Percentiles rank a stretch among this genome's conserved stretches.
These are phyloP conservation scores for Ophiostoma ips DNA, from an alignment of 2,329 filamentous ascomycete species.

Conservation along the genomic window DNA sequence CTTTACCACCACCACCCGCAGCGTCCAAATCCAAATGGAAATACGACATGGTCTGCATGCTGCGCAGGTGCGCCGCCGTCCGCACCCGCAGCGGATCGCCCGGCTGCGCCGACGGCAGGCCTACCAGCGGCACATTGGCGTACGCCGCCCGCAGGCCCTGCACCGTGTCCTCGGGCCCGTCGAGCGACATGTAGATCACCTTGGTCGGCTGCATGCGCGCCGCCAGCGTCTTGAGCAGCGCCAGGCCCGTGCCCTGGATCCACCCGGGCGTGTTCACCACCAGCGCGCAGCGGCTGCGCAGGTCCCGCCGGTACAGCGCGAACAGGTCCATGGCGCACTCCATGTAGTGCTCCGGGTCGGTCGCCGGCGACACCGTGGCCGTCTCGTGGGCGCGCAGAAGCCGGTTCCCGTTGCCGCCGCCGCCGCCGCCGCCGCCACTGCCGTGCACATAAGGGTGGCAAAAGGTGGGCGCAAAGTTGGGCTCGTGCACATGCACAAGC, in stretches of 20 bases:
- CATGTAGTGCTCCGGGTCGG: slow-evolving; percentile 53
- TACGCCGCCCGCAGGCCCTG: slow-evolving; percentile 35
- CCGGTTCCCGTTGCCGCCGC: slow-evolving; percentile 15
- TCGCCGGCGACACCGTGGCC: slow-evolving; percentile 48
- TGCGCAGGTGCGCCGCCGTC: slow-evolving; percentile 50
- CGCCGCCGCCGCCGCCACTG: slow-evolving; percentile 3
- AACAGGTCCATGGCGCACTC: slow-evolving; percentile 51
- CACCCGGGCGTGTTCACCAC: slow-evolving; percentile 65
- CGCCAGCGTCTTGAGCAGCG: slow-evolving; percentile 47
- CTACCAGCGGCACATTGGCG: slow-evolving; percentile 26
- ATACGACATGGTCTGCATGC: slow-evolving; percentile 70
- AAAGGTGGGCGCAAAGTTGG: slow-evolving; percentile 54
- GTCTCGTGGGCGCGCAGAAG: slow-evolving; percentile 51
- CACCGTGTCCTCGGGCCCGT: slow-evolving; percentile 44
- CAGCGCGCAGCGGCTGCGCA: slow-evolving; percentile 35
- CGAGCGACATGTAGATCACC: slow-evolving; percentile 54
- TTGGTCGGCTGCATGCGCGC: slow-evolving; percentile 39
- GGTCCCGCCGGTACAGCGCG: slow-evolving; percentile 35
- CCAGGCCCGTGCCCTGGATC: slow-evolving; percentile 56
- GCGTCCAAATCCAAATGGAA: slow-evolving; percentile 39
- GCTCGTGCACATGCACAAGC: slow-evolving; percentile 43
- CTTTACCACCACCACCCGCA: background rate
- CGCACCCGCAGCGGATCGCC: slow-evolving; percentile 40
- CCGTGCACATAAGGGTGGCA: slow-evolving; percentile 34
- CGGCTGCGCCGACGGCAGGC: slow-evolving; percentile 46